phyloP scores from a whole-genome alignment of 2,329 filamentous ascomycete genomes.

The Hansfordia pulvinata region DNA sequence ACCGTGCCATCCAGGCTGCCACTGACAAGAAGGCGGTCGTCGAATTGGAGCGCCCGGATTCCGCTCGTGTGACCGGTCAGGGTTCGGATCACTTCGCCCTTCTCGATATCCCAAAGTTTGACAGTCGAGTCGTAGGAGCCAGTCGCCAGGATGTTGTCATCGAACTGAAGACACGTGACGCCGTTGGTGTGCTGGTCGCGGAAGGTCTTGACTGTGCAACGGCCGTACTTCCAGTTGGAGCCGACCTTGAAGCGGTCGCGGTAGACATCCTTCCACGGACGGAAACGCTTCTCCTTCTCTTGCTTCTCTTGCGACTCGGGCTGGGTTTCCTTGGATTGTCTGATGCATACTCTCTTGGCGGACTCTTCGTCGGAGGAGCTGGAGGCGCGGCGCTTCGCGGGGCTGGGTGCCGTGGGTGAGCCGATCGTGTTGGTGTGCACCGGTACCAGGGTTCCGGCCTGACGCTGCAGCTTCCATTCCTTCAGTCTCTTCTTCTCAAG shows the following conservation, averaged over 20 bases:
- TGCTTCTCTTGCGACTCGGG: conserved; percentile 6
- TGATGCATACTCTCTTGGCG: conserved; percentile 21
- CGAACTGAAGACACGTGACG: conserved; percentile 55
- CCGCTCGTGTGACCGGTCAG: conserved; percentile 70
- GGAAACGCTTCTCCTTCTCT: conserved; percentile 32
- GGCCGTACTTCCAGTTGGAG: conserved; percentile 93
- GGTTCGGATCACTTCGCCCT: conserved; percentile 73
- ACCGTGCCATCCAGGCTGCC: conserved; percentile 80
- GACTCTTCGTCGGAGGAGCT: conserved; percentile 11
- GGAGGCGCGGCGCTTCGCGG: conserved; percentile 20
- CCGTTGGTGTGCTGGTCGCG: conserved; percentile 74
- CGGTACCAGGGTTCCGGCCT: conserved; percentile 24
- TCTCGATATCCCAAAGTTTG: conserved; percentile 93
- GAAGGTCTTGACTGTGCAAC: conserved; percentile 73
- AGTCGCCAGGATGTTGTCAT: conserved; percentile 82
- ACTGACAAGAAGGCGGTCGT: conserved; percentile 81
- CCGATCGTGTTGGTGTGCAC: conserved; percentile 10
- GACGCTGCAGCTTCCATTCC: conserved; percentile 76
- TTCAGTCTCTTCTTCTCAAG: conserved; percentile 79
- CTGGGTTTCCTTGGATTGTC: conserved; percentile 8
- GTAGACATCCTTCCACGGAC: conserved; percentile 96
- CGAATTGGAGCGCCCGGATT: conserved; percentile 83
- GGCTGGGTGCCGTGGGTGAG: conserved; percentile 6
- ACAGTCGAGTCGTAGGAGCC: conserved; percentile 92
- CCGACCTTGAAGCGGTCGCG: conserved; percentile 90